phyloP scores from a whole-genome alignment of 495 filamentous ascomycete species.

The Hamigera avellanea region DNA sequence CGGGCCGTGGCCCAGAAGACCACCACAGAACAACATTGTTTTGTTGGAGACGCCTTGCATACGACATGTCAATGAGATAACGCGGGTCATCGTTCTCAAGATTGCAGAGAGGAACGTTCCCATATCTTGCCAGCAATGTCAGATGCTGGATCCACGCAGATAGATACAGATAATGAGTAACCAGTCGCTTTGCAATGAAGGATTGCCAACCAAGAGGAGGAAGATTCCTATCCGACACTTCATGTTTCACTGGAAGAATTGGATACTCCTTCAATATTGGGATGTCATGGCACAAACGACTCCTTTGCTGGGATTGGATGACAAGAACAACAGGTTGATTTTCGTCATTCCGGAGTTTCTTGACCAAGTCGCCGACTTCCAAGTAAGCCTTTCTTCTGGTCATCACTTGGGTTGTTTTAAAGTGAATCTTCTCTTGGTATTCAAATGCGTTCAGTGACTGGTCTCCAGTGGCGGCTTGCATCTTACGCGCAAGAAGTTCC shows the following conservation, averaged over 20 bases:
- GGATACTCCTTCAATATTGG: constrained; percentile 79
- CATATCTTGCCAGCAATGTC: constrained; percentile 76
- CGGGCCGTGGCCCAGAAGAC: constrained; percentile 73
- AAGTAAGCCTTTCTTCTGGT: constrained; percentile 80
- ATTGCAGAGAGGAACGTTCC: constrained; percentile 90
- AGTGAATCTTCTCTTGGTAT: constrained; percentile 79
- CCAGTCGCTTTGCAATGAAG: constrained; percentile 74
- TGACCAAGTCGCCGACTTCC: constrained; percentile 72
- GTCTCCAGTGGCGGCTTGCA: constrained; percentile 53
- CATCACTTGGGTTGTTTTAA: constrained; percentile 77
- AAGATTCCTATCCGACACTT: constrained; percentile 73
- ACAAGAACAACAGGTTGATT: constrained; percentile 67
- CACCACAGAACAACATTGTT: constrained; percentile 98
- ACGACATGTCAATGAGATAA: constrained; percentile 91
- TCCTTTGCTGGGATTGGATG: constrained; percentile 79
- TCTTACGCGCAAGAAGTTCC: constrained; percentile 54
- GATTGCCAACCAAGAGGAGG: constrained; percentile 91
- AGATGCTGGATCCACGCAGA: constrained; percentile 88
- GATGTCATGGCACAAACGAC: constrained; percentile 70
- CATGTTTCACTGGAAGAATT: constrained; percentile 64
- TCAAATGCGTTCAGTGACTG: constrained; percentile 68
- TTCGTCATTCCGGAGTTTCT: constrained; percentile 81
- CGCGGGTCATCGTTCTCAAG: constrained; percentile 87
- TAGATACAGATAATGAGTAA: constrained; percentile 81
- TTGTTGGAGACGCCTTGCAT: constrained; percentile 78